Evolutionary conservation across 108 stramenopile genomes (phyloP).

Genomic region (Asterionellopsis glacialis): DNA sequence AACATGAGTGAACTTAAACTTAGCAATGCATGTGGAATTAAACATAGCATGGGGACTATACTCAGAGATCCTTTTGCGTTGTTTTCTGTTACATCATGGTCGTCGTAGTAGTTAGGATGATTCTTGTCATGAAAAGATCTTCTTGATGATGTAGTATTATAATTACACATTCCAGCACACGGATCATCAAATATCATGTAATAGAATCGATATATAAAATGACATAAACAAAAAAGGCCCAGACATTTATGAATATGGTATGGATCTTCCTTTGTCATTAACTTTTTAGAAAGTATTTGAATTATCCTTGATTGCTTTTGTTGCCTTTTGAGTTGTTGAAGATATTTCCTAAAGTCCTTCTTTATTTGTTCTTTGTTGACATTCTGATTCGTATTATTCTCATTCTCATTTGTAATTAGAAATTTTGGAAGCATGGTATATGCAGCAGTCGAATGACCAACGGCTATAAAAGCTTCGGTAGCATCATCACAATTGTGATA

Average conservation of each 20-base stretch:
- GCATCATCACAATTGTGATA: constrained; percentile 54
- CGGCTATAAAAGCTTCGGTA: constrained; percentile 43
- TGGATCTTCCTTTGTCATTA: constrained; percentile 63
- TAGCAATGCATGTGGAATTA: constrained; percentile 49
- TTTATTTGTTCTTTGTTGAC: no score
- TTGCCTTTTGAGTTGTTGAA: not conserved
- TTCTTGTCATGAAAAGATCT: no score
- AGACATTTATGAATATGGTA: constrained; percentile 51
- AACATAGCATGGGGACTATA: constrained; percentile 7
- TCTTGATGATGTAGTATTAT: no score
- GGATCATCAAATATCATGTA: constrained; percentile 51
- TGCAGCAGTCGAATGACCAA: constrained; percentile 44
- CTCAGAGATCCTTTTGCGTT: no score
- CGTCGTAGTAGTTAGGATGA: no score
- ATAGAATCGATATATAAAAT: constrained; percentile 38
- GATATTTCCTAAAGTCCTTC: not conserved
- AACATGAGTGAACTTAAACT: constrained; percentile 48
- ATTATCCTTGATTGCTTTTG: no score
- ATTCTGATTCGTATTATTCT: no score
- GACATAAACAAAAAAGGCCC: constrained; percentile 42
- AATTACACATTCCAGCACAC: constrained; percentile 36
- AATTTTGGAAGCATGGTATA: constrained; percentile 40
- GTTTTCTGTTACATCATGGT: no score
- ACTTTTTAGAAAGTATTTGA: constrained; percentile 17
- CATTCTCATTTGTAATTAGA: not conserved